A percentile compares a stretch with the other conserved stretches of the same genome.
Conservation (phyloP, 1,284 basidiomycete species). For the Takashimella tepidaria region DNA sequence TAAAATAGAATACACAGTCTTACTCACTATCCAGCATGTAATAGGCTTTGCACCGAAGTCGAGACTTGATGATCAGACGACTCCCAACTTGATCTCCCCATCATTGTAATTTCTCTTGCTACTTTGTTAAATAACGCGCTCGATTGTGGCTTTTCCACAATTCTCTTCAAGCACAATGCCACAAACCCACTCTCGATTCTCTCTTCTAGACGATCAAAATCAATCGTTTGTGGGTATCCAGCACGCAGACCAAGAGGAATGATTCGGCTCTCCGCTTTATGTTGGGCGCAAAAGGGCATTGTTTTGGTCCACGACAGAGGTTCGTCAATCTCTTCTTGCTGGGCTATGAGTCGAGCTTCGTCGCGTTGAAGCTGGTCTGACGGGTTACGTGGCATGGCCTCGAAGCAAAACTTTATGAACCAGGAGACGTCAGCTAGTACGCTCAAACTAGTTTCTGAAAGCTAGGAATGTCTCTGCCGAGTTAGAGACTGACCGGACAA, state of each 20-base stretch:
- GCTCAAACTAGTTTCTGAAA: too few species aligned
- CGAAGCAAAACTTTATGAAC: background rate
- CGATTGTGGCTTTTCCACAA: slow-evolving; percentile 21
- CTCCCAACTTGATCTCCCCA: slow-evolving; percentile 26
- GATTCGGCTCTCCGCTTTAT: slow-evolving; percentile 31
- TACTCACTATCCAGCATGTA: slow-evolving; percentile 42
- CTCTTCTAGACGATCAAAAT: slow-evolving; percentile 23
- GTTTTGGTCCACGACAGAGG: slow-evolving; percentile 17
- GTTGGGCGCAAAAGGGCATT: slow-evolving; percentile 32
- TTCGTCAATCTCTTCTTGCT: slow-evolving; percentile 7
- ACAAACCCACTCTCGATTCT: slow-evolving; percentile 29
- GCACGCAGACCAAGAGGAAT: slow-evolving; percentile 35
- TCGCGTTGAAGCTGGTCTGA: background rate
- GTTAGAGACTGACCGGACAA: background rate
- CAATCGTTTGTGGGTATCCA: slow-evolving; percentile 34
- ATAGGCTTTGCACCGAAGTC: background rate
- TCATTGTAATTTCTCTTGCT: slow-evolving; percentile 12
- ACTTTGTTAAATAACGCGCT: slow-evolving; percentile 20
- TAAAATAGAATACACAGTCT: too few species aligned
- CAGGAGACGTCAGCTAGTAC: too few species aligned
- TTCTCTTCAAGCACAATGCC: slow-evolving; percentile 17
- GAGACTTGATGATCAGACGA: background rate
- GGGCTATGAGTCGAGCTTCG: background rate
- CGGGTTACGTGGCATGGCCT: background rate
- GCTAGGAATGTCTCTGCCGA: background rate